phyloP scores from a whole-genome alignment of 108 stramenopile genomes.

The Cyclotella distinguenda region DNA sequence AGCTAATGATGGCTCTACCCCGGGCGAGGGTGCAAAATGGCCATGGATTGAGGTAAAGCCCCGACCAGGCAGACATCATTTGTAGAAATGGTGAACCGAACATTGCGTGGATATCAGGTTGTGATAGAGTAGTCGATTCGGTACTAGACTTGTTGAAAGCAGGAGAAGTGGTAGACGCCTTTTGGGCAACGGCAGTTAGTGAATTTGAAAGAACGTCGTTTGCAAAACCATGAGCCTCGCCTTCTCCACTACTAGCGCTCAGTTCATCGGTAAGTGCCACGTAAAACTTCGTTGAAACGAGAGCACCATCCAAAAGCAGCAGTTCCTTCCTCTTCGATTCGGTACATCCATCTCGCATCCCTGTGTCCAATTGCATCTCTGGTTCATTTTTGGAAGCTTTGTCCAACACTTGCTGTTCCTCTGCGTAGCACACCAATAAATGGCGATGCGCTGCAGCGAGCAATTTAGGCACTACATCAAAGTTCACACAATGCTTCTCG shows the following conservation, averaged over 20 bases:
- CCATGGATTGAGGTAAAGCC: slow-evolving; percentile 61
- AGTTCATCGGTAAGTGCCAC: slow-evolving; percentile 10
- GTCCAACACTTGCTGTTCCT: slow-evolving; percentile 6
- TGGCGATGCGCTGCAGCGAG: slow-evolving; percentile 20
- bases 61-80: slow-evolving; percentile 67
- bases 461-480: slow-evolving; percentile 8
- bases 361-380: slow-evolving; percentile 4
- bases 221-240: too few relatives aligned
- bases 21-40: slow-evolving; percentile 53
- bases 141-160: slow-evolving; percentile 5
- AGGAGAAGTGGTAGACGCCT: slow-evolving; percentile 19
- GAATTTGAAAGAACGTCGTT: neutral
- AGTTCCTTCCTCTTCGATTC: slow-evolving; percentile 18
- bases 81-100: slow-evolving; percentile 47
- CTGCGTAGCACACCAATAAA: slow-evolving; percentile 10
- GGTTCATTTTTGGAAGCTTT: neutral
- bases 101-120: slow-evolving; percentile 10
- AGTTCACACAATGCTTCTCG: neutral
- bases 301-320: slow-evolving; percentile 19
- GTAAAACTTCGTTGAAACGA: slow-evolving; percentile 16
- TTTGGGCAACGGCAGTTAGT: slow-evolving; percentile 16
- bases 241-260: neutral
- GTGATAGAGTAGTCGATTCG: slow-evolving; percentile 3
- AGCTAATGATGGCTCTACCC: slow-evolving; percentile 41
- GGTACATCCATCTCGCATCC: slow-evolving; percentile 10